These are phyloP conservation scores for Coniferiporia weirii DNA, from an alignment of 1,284 basidiomycete species.

Conservation along the genomic window DNA sequence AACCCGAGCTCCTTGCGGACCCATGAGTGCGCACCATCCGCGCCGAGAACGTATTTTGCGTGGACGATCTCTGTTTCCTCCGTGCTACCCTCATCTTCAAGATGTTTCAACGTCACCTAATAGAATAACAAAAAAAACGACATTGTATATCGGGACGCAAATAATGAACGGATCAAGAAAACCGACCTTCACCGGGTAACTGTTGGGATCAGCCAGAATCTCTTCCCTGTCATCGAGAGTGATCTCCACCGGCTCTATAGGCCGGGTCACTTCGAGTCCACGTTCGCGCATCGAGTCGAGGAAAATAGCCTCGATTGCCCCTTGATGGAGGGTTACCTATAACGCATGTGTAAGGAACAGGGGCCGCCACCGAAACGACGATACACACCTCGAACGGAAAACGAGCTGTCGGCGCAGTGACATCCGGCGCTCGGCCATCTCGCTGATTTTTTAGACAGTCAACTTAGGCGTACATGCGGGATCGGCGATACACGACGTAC, in stretches of 20 bases:
- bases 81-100: constrained; percentile 27
- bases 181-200: constrained; percentile 52
- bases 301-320: constrained; percentile 66
- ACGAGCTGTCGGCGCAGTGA: constrained; percentile 41
- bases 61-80: constrained; percentile 38
- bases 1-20: constrained; percentile 66
- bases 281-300: constrained; percentile 53
- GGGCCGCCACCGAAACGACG: background rate
- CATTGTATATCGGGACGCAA: background rate
- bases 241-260: constrained; percentile 44
- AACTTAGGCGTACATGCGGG: background rate
- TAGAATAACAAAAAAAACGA: constrained; percentile 11
- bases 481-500: background rate
- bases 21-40: constrained; percentile 77
- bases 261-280: constrained; percentile 54
- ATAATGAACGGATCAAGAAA: background rate
- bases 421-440: constrained; percentile 53
- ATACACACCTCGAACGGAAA: constrained; percentile 16
- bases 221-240: constrained; percentile 38
- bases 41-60: constrained; percentile 52
- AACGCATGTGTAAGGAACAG: background rate
- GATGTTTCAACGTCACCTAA: constrained; percentile 33
- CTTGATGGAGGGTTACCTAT: constrained; percentile 70
- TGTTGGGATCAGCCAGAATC: constrained; percentile 36
- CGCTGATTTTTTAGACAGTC: constrained; percentile 33